Percentiles rank a stretch among this genome's conserved stretches.
phyloP scores from a whole-genome alignment of 805 yeast species.

The Cyberlindnera americana region DNA sequence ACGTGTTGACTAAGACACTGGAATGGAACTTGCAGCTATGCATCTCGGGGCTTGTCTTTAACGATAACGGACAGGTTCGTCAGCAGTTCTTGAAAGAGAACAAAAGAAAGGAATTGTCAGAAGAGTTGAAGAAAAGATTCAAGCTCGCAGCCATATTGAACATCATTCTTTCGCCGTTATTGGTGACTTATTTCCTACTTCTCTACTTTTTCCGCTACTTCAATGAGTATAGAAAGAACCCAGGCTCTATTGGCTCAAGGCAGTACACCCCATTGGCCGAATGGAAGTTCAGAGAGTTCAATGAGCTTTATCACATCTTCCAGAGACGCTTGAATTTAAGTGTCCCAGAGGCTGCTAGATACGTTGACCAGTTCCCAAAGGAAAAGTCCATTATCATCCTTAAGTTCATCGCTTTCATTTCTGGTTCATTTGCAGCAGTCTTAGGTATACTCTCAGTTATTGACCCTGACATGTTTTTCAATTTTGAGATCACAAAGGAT shows the following conservation, averaged over 20 bases:
- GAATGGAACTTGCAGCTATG: conserved; percentile 95
- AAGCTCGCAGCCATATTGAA: conserved; percentile 85
- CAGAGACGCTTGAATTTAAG: conserved; percentile 74
- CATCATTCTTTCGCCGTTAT: conserved; percentile 77
- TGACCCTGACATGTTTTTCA: conserved; percentile 88
- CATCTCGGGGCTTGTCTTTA: conserved; percentile 81
- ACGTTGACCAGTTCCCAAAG: conserved; percentile 89
- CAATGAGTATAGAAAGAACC: conserved; percentile 87
- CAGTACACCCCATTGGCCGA: conserved; percentile 93
- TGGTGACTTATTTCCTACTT: conserved; percentile 76
- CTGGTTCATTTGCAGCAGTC: conserved; percentile 88
- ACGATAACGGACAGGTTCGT: conserved; percentile 77
- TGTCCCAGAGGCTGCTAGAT: conserved; percentile 72
- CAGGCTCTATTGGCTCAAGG: conserved; percentile 74
- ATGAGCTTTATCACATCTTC: conserved; percentile 88
- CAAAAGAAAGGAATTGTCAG: conserved; percentile 61
- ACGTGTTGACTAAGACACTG: conserved; percentile 71
- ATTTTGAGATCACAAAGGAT: conserved; percentile 81
- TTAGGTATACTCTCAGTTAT: conserved; percentile 71
- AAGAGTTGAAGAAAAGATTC: conserved; percentile 74
- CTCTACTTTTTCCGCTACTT: conserved; percentile 87
- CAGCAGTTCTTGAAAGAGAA: conserved; percentile 66
- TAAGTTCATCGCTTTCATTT: conserved; percentile 64
- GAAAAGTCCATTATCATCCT: conserved; percentile 56
- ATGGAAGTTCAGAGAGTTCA: conserved; percentile 93